Conservation (phyloP, 2,329 filamentous ascomycete genomes). For the Paramyrothecium sp. region DNA sequence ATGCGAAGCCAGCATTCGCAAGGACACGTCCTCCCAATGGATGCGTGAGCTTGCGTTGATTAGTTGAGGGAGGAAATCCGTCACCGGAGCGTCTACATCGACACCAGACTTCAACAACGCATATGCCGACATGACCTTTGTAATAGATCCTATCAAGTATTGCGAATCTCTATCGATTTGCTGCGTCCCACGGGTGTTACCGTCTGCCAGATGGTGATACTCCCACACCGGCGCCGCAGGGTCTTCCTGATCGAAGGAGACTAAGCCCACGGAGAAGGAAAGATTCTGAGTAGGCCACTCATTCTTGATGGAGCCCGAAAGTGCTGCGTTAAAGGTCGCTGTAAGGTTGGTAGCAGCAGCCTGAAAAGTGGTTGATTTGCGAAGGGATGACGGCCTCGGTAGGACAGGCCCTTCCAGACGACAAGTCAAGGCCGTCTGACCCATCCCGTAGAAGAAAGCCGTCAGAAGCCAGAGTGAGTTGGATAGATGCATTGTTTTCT, state of each 20-base stretch:
- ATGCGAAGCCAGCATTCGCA: constrained; percentile 35
- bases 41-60: constrained; percentile 18
- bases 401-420: constrained; percentile 26
- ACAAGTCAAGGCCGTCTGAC: constrained; percentile 18
- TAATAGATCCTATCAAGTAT: constrained; percentile 39
- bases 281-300: constrained; percentile 33
- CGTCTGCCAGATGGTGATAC: constrained; percentile 34
- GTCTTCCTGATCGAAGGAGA: constrained; percentile 26
- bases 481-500: not conserved
- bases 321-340: constrained; percentile 22
- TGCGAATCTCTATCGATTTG: constrained; percentile 31
- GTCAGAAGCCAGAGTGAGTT: not conserved
- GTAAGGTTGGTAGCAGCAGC: constrained; percentile 25
- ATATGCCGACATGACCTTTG: constrained; percentile 36
- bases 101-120: constrained; percentile 33
- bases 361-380: constrained; percentile 21
- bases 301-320: constrained; percentile 26
- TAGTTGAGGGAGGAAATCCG: constrained; percentile 32
- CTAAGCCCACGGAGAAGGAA: constrained; percentile 36
- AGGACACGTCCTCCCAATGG: constrained; percentile 33
- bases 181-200: constrained; percentile 31
- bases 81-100: constrained; percentile 28
- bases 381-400: constrained; percentile 24
- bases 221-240: constrained; percentile 33
- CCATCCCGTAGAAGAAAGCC: not conserved